phyloP scores from a whole-genome alignment of 305 asterid species.

The Fraxinus baroniana region DNA sequence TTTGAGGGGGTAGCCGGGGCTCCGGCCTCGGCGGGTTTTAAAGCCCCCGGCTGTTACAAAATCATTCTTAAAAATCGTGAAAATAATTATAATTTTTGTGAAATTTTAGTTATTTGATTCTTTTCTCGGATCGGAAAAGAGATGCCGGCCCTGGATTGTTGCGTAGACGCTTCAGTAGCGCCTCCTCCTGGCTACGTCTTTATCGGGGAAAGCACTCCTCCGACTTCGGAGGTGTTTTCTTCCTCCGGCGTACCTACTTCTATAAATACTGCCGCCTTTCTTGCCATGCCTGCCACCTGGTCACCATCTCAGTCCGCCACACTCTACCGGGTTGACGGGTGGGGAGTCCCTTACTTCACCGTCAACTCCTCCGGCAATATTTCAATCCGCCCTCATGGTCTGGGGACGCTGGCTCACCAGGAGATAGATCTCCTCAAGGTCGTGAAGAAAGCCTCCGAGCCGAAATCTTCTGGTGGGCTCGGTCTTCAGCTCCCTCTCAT shows the following conservation, averaged over 20 bases:
- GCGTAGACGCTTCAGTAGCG: conserved; percentile 39
- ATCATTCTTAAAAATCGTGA: not conserved
- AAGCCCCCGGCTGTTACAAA: conserved; percentile 67
- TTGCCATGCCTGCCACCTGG: conserved; percentile 35
- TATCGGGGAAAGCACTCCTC: conserved; percentile 40
- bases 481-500: conserved; percentile 50
- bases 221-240: conserved; percentile 33
- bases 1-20: conserved; percentile 99
- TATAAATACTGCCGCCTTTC: conserved; percentile 19
- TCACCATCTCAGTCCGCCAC: conserved; percentile 43
- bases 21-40: conserved; percentile 99
- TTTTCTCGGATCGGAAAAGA: conserved; percentile 22
- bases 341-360: conserved; percentile 65
- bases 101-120: conserved; percentile 37
- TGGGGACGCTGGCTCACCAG: conserved; percentile 44
- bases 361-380: conserved; percentile 52
- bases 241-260: conserved; percentile 28
- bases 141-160: conserved; percentile 53
- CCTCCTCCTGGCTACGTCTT: conserved; percentile 38
- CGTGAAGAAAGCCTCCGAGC: conserved; percentile 46
- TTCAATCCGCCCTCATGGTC: conserved; percentile 46
- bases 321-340: conserved; percentile 42
- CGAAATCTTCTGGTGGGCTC: conserved; percentile 46
- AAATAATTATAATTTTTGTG: not conserved
- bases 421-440: conserved; percentile 62